A percentile compares a stretch with the other conserved stretches of the same genome.
Conservation (phyloP, 1,284 basidiomycete species). For the Chalciporus sp. region DNA sequence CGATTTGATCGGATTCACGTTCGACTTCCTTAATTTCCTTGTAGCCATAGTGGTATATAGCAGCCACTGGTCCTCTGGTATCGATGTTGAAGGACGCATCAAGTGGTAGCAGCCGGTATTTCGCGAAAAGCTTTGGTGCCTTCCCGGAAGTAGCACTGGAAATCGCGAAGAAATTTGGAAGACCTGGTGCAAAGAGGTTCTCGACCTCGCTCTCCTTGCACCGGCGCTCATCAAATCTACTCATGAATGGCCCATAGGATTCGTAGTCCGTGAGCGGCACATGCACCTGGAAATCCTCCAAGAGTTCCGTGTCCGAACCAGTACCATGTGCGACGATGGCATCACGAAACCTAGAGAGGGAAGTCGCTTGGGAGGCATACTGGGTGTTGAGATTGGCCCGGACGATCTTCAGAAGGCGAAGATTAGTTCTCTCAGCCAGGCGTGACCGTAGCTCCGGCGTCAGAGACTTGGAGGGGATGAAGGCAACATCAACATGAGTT, state of each 20-base stretch:
- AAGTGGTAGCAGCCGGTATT: not conserved
- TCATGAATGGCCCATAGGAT: constrained; percentile 5
- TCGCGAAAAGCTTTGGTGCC: constrained; percentile 1
- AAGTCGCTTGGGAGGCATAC: constrained; percentile 1
- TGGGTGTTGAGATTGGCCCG: not conserved
- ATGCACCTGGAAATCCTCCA: not conserved
- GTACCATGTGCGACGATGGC: not conserved
- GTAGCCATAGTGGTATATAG: not conserved
- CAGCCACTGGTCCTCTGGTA: not conserved
- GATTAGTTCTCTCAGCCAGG: not conserved
- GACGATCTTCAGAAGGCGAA: not conserved
- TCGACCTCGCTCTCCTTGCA: constrained; percentile 8
- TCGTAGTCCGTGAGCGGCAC: constrained; percentile 10
- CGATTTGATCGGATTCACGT: not conserved
- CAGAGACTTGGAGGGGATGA: too few species aligned
- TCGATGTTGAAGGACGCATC: not conserved
- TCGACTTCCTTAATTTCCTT: not conserved
- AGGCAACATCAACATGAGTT: too few species aligned
- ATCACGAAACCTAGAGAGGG: not conserved
- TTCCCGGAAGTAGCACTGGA: constrained; percentile 10
- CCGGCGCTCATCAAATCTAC: constrained; percentile 2
- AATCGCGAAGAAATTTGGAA: constrained; percentile 6
- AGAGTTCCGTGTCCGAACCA: not conserved
- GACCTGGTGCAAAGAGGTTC: constrained; percentile 10
- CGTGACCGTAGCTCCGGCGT: too few species aligned